phyloP scores from a whole-genome alignment of 192 early-diverging fungal species.

The Mortierella antarctica region DNA sequence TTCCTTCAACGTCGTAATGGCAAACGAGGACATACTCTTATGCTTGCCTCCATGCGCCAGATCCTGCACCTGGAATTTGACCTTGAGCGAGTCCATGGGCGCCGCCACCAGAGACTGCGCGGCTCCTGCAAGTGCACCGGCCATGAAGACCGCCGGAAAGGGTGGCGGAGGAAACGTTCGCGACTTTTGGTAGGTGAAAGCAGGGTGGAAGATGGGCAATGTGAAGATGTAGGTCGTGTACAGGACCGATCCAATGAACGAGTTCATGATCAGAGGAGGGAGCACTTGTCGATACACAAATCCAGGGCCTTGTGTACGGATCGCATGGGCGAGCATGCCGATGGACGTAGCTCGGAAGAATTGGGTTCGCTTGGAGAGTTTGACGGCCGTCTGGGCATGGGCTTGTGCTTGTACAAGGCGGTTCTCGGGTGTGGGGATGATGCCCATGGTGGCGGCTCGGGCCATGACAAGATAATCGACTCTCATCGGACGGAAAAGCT shows the following conservation, averaged over 20 bases:
- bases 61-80: conserved; percentile 81
- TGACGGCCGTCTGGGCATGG: background rate
- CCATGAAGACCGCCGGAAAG: conserved; percentile 62
- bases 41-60: conserved; percentile 78
- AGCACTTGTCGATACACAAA: conserved; percentile 78
- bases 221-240: conserved; percentile 80
- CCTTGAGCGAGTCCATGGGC: conserved; percentile 78
- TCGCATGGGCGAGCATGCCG: conserved; percentile 77
- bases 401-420: conserved; percentile 27
- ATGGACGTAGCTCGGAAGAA: conserved; percentile 74
- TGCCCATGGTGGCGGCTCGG: conserved; percentile 60
- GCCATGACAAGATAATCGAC: conserved; percentile 86
- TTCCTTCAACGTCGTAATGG: conserved; percentile 65
- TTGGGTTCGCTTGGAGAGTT: conserved; percentile 23
- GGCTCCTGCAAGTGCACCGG: conserved; percentile 74
- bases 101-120: conserved; percentile 80
- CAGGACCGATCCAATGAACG: conserved; percentile 76
- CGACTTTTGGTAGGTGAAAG: conserved; percentile 57
- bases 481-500: conserved; percentile 80
- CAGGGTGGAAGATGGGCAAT: conserved; percentile 62
- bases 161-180: conserved; percentile 63
- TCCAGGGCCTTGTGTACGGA: conserved; percentile 69
- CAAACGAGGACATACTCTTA: conserved; percentile 74
- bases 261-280: conserved; percentile 80
- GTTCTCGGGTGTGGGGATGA: conserved; percentile 64